Base-by-base conservation (phyloP, 257 asterid species). In the Fraxinus cuspidata region DNA sequence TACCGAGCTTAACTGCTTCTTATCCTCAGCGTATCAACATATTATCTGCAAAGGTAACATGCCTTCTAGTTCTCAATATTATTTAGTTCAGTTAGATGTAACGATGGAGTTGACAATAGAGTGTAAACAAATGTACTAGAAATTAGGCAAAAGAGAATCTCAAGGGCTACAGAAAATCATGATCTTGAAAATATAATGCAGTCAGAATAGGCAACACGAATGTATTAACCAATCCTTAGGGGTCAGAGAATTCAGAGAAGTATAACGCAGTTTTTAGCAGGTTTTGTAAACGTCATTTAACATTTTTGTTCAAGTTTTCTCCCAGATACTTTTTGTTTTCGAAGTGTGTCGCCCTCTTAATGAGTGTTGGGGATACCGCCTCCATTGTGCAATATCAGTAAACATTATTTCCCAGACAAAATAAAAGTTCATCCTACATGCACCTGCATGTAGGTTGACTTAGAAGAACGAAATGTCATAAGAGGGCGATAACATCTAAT, bases 341-440 rank as follows among this genome's bases (percentile, higher is more conserved):
- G 29, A 21, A 40, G 63, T 27, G n/a, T 1, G 49, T 63, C 71
- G 42, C 53, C 42, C 72, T 63, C 79, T 83, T 35, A 67, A 67
- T 37, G 35, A 72, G 67, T 40, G 47, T 28, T 74, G 69, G 40
- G 15, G 71, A 49, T 49, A 42, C 66, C 63, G 28, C 73, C 73
- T 47, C 72, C 28, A 67, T 31, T 3, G 77, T 29, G 71, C 74
- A 66, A 37, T 66, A 73, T 49, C 29, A 25, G 53, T 9, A 65
- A 53, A 63, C 47, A 9, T 40, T 40, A 49, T 49, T 49, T 49
- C 7, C 58, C 58, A 49, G 58, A 49, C 58, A 40, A 13, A 47
- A 16, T 1, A 15, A 47, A 58, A n/a, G 66, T 58, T 21, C 65
- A 58, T 21, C 28, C 29, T 10, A 58, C 66, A 58, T 58, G 29